A percentile compares a stretch with the other conserved stretches of the same genome.
Evolutionary conservation across 208 protist species (phyloP).

Genomic region (Leishmania lainsoni): DNA sequence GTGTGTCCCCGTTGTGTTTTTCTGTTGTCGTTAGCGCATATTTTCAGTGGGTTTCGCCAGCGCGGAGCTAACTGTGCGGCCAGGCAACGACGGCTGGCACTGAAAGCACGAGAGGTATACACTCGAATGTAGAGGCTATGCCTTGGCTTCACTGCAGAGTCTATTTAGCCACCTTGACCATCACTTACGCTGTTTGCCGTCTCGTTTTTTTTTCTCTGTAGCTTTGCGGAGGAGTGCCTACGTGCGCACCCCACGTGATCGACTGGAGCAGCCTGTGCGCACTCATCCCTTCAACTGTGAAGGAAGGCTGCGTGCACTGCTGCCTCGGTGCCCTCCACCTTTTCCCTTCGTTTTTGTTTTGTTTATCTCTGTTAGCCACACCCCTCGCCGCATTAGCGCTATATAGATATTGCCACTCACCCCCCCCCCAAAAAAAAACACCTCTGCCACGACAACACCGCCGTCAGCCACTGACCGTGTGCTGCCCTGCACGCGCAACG

Average conservation of each 20-base stretch:
- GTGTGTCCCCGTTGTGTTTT: background rate
- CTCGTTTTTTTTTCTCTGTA: background rate
- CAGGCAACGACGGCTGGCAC: background rate
- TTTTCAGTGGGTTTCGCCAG: background rate
- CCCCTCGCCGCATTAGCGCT: background rate
- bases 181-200: background rate
- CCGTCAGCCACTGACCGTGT: background rate
- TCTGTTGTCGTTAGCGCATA: background rate
- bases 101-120: background rate
- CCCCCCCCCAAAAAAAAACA: too few relatives aligned
- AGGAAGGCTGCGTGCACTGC: background rate
- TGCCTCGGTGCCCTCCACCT: slow-evolving; percentile 3
- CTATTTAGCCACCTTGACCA: background rate
- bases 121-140: background rate
- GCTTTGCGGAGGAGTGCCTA: background rate
- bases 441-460: background rate
- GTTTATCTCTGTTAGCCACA: slow-evolving; percentile 19
- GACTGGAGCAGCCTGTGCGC: background rate
- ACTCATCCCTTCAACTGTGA: background rate
- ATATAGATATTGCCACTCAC: background rate
- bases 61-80: background rate
- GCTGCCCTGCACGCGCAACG: background rate
- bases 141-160: background rate
- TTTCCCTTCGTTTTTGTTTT: slow-evolving; percentile 15
- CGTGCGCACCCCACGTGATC: background rate